Evolutionary conservation across 192 early-diverging fungal genomes (phyloP).

Genomic region (Spizellomyces punctatus): DNA sequence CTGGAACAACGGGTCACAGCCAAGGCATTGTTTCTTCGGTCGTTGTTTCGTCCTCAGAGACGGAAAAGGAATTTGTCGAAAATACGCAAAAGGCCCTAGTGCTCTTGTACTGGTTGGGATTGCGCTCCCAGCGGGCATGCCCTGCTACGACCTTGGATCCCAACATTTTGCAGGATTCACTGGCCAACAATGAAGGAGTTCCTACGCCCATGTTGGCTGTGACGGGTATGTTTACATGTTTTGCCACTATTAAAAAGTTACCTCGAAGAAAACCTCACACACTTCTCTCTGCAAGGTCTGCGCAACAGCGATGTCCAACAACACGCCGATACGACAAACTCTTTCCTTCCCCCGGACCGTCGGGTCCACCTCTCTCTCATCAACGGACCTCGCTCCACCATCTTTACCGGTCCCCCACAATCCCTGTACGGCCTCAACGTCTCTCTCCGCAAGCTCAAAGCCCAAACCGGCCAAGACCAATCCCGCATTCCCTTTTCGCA

Average conservation of each 20-base stretch:
- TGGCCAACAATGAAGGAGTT: conserved; percentile 85
- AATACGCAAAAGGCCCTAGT: conserved; percentile 80
- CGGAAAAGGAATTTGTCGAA: conserved; percentile 74
- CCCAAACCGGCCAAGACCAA: conserved; percentile 81
- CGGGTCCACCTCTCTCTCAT: conserved; percentile 84
- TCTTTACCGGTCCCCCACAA: conserved; percentile 89
- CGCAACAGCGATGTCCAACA: conserved; percentile 80
- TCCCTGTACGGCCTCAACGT: conserved; percentile 91
- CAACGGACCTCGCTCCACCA: conserved; percentile 88
- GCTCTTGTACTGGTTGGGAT: conserved; percentile 81
- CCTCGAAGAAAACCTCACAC: neutral
- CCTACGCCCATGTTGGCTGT: conserved; percentile 93
- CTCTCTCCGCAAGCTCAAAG: conserved; percentile 90
- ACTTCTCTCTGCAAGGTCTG: conserved; percentile 48
- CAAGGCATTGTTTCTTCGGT: conserved; percentile 89
- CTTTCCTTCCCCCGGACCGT: conserved; percentile 79
- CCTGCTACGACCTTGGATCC: conserved; percentile 83
- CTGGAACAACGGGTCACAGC: conserved; percentile 82
- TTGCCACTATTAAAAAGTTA: conserved; percentile 1
- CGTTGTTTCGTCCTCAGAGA: conserved; percentile 75
- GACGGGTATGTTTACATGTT: conserved; percentile 28
- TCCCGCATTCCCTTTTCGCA: conserved; percentile 85
- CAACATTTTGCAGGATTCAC: conserved; percentile 86
- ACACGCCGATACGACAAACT: conserved; percentile 86
- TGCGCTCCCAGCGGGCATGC: conserved; percentile 76